phyloP scores from a whole-genome alignment of 805 yeast species.

The Lachancea meyersii region DNA sequence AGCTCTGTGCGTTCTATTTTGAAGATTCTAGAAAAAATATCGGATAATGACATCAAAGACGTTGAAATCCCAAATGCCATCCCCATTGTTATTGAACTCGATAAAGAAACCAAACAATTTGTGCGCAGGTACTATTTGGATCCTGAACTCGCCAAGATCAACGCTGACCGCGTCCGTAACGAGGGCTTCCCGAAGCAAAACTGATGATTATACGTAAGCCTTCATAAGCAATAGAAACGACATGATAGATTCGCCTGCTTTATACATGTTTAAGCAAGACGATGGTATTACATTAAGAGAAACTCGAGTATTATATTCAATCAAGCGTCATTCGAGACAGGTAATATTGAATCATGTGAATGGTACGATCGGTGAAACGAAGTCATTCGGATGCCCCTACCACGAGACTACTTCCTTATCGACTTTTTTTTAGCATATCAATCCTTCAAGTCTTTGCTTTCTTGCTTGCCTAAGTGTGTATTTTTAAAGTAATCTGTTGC shows the following conservation, averaged over 20 bases:
- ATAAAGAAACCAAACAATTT: conserved; percentile 41
- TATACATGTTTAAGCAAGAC: background rate
- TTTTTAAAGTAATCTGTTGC: background rate
- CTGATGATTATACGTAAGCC: background rate
- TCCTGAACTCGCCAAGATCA: conserved; percentile 71
- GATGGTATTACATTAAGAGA: background rate
- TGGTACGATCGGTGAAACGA: no score
- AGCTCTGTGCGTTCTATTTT: conserved; percentile 71
- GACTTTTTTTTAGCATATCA: no score
- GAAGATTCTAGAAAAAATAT: conserved; percentile 58
- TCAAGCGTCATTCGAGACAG: no score
- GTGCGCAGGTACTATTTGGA: conserved; percentile 60
- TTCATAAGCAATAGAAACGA: background rate
- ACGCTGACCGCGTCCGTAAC: conserved; percentile 72
- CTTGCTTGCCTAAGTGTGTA: no score
- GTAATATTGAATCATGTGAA: no score
- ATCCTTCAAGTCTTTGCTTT: no score
- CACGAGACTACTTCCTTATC: no score
- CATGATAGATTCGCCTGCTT: background rate
- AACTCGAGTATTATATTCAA: background rate
- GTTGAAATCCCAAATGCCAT: conserved; percentile 81
- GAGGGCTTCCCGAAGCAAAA: conserved; percentile 49
- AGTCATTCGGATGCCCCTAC: no score
- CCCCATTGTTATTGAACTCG: conserved; percentile 64
- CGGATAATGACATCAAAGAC: conserved; percentile 62